phyloP scores from a whole-genome alignment of 23 red algal species.

The Gracilariopsis chorda region DNA sequence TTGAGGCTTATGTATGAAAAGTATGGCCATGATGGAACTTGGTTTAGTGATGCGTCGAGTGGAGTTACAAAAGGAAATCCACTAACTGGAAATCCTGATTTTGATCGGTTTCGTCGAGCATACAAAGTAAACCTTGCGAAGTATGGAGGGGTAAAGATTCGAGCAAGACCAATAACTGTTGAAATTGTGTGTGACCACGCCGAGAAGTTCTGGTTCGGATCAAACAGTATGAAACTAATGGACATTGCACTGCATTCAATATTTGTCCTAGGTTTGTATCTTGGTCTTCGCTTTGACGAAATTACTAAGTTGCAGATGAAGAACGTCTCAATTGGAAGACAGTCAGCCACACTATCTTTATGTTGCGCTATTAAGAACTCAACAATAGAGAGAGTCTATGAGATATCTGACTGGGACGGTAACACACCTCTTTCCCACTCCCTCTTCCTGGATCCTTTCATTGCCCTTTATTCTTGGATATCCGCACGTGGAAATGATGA shows the following conservation, averaged over 20 bases:
- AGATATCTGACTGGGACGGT: neutral
- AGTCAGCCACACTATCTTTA: neutral
- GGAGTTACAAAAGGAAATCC: neutral
- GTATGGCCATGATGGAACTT: neutral
- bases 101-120: neutral
- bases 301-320: slow-evolving; percentile 3
- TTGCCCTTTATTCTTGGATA: neutral
- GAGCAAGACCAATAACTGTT: neutral
- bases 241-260: neutral
- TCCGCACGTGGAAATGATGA: neutral
- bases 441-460: slow-evolving; percentile 16
- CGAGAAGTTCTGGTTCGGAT: slow-evolving; percentile 25
- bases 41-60: neutral
- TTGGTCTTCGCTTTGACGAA: slow-evolving; percentile 1
- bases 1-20: neutral
- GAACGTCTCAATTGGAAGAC: neutral
- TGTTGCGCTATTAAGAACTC: neutral
- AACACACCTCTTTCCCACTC: neutral
- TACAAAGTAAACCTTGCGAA: neutral
- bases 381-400: neutral
- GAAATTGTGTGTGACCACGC: slow-evolving; percentile 16
- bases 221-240: neutral
- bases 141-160: neutral
- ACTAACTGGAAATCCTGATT: neutral
- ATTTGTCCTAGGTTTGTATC: neutral